Conservation (phyloP, 176 grass and related monocot species). For the Oryza brachyantha region DNA sequence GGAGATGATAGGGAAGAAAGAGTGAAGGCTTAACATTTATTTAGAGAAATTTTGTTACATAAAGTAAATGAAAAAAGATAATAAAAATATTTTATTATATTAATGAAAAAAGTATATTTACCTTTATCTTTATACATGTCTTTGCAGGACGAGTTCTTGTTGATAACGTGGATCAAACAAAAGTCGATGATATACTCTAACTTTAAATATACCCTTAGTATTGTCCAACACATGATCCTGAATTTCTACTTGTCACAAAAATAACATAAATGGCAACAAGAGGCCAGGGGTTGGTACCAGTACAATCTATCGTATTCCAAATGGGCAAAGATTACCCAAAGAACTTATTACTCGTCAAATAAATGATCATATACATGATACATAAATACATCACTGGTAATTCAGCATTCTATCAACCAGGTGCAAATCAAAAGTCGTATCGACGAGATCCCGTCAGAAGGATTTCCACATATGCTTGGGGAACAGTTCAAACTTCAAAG, state of each 20-base stretch:
- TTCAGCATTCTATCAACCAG: neutral
- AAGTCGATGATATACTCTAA: too few species aligned
- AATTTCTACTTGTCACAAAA: neutral
- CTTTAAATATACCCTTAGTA: too few species aligned
- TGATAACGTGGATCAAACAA: too few species aligned
- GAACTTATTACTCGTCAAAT: slow-evolving; percentile 33
- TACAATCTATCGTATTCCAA: slow-evolving; percentile 5
- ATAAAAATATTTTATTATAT: too few species aligned
- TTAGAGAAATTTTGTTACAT: too few species aligned
- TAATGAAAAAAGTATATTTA: too few species aligned
- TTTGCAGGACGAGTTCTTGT: too few species aligned
- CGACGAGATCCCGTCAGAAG: neutral
- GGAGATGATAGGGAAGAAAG: too few species aligned
- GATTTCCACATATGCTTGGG: slow-evolving; percentile 4
- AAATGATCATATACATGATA: slow-evolving; percentile 47
- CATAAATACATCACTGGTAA: neutral
- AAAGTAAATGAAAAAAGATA: too few species aligned
- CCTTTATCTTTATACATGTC: too few species aligned
- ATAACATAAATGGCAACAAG: neutral
- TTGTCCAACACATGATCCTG: neutral
- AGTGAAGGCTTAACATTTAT: too few species aligned
- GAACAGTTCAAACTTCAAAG: neutral
- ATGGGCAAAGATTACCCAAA: neutral
- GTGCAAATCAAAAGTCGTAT: neutral
- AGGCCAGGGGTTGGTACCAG: neutral